phyloP scores from a whole-genome alignment of 2,329 filamentous ascomycete species.

The Fusarium virguliforme region DNA sequence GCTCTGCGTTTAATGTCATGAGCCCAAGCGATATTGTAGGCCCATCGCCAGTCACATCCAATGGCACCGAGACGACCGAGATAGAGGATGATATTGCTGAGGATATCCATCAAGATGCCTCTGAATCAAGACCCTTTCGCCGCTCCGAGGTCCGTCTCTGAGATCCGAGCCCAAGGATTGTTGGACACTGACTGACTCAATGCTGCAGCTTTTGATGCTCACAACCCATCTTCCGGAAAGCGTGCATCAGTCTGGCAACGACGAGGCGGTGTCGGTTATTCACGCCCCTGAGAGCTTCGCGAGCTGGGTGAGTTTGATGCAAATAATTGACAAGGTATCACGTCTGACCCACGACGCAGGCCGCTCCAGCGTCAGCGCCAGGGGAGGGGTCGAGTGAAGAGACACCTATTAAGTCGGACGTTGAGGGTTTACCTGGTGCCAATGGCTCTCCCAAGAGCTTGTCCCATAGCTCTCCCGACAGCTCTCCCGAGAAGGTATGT shows the following conservation, averaged over 20 bases:
- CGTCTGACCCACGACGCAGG: slow-evolving; percentile 56
- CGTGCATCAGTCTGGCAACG: slow-evolving; percentile 73
- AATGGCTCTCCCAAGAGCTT: slow-evolving; percentile 43
- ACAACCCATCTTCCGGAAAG: slow-evolving; percentile 72
- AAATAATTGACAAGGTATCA: background rate
- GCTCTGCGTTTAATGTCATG: slow-evolving; percentile 68
- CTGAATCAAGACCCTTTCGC: slow-evolving; percentile 34
- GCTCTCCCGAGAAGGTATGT: slow-evolving; percentile 49
- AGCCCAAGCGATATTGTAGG: slow-evolving; percentile 81
- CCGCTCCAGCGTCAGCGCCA: slow-evolving; percentile 59
- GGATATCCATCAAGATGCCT: slow-evolving; percentile 63
- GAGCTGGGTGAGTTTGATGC: slow-evolving; percentile 75
- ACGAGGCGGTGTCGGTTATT: slow-evolving; percentile 91
- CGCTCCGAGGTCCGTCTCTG: slow-evolving; percentile 54
- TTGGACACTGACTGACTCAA: slow-evolving; percentile 36
- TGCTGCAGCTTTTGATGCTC: slow-evolving; percentile 65
- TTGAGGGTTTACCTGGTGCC: slow-evolving; percentile 53
- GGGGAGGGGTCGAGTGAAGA: slow-evolving; percentile 56
- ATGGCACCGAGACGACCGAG: slow-evolving; percentile 86
- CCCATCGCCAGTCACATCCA: slow-evolving; percentile 88
- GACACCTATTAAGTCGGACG: slow-evolving; percentile 56
- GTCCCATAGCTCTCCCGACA: slow-evolving; percentile 32
- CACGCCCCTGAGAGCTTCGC: slow-evolving; percentile 89
- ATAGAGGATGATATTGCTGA: slow-evolving; percentile 84
- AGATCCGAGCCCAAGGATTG: background rate